Conservation (phyloP, 257 asterid species). For the Euphrasia confusa region DNA sequence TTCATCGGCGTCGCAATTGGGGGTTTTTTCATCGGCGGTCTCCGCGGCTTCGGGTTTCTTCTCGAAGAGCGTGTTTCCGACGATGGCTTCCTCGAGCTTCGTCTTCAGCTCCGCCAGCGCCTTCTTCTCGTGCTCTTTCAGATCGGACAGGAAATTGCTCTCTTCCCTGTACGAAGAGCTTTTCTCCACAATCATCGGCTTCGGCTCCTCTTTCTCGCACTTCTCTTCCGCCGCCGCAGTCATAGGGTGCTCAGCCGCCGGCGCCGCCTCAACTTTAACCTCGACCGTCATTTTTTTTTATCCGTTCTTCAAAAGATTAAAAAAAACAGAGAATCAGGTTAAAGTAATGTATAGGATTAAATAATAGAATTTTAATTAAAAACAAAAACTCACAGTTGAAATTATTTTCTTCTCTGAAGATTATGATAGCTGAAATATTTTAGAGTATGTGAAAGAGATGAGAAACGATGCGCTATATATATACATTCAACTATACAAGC, state of each 20-base stretch:
- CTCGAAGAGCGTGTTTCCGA: conserved; percentile 44
- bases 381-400: conserved; percentile 20
- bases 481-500: too few relatives aligned
- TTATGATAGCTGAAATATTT: background rate
- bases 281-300: conserved; percentile 50
- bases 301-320: background rate
- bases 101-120: conserved; percentile 56
- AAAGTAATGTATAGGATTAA: background rate
- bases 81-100: conserved; percentile 62
- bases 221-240: conserved; percentile 33
- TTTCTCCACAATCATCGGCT: conserved; percentile 43
- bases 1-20: background rate
- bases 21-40: conserved; percentile 5
- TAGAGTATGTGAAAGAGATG: background rate
- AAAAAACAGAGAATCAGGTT: background rate
- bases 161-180: conserved; percentile 79
- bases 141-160: conserved; percentile 61
- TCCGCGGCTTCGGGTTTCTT: background rate
- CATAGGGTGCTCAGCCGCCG: conserved; percentile 34
- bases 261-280: conserved; percentile 42
- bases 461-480: too few relatives aligned
- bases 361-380: background rate
- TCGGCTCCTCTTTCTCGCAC: conserved; percentile 35
- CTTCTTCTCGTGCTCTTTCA: conserved; percentile 61
- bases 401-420: background rate